Evolutionary conservation across 1,139 yeast species (phyloP), one percentile per base, ranked within the genome.

Genomic region (Zygosaccharomyces pseudobailii): DNA sequence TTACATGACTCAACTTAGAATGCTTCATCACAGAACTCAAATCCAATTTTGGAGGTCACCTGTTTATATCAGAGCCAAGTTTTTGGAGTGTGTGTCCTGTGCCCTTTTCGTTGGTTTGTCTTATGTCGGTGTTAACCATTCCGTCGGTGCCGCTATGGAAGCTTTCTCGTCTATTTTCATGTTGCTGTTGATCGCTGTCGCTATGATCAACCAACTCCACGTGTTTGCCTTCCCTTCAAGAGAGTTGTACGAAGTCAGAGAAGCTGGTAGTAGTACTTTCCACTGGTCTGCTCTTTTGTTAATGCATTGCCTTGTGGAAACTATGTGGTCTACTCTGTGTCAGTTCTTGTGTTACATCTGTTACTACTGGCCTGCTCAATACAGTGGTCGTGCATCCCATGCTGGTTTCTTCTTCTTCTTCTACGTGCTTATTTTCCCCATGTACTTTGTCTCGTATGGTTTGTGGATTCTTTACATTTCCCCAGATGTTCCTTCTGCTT

Each of bases 221-320:
- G 75, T 73, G n/a, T 70, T 67, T 47, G 74, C 76, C 40, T 69
- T 64, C 40, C 71, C 67, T 38, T 61, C 75, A 62, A 69, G 81
- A 61, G 80, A 77, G 48, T 62, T 80, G 47, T 82, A 70, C 56
- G 87, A 82, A 62, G 82, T 76, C 19, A 71, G 86, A 64, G 87
- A 82, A 59, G 71, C 77, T 45, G 72, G 78, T 40, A 79, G 84
- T 6, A 80, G 79, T 57, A 80, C 85, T 21, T 81, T 78, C 71
- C 82, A 79, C 59, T 81, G 84, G 84, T 62, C 70, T 52, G 65
- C 68, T 31, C 58, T 76, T 48, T 53, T 75, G 40, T 48, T 73
- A 27, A 63, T 75, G 17, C 74, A 73, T 49, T n/a, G n/a, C n/a
- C n/a, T 65, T 13, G 64, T 70, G 32, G 80, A 76, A 61, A 58